A percentile compares a stretch with the other conserved stretches of the same genome.
Conservation (phyloP, 2,329 filamentous ascomycete species). For the Whalleya microplaca region DNA sequence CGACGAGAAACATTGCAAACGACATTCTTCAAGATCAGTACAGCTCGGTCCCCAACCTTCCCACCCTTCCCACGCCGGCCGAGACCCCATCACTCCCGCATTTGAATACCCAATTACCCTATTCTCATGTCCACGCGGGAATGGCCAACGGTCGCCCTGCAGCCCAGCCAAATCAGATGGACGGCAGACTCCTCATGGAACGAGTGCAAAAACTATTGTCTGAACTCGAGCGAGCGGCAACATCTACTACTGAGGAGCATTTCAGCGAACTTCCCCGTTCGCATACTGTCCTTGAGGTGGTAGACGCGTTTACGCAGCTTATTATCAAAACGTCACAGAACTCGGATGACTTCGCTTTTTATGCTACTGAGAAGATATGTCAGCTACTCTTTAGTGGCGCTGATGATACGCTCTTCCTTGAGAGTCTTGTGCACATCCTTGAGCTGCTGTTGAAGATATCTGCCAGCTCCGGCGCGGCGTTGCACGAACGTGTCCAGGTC, state of each 20-base stretch:
- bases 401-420: slow-evolving; percentile 59
- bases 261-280: slow-evolving; percentile 62
- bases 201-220: slow-evolving; percentile 61
- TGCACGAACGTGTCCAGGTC: slow-evolving; percentile 59
- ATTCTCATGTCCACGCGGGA: slow-evolving; percentile 55
- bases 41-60: slow-evolving; percentile 57
- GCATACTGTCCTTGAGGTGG: slow-evolving; percentile 63
- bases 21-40: slow-evolving; percentile 68
- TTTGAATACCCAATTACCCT: slow-evolving; percentile 57
- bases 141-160: slow-evolving; percentile 56
- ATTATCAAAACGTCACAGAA: slow-evolving; percentile 66
- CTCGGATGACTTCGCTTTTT: slow-evolving; percentile 63
- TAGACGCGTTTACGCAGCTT: slow-evolving; percentile 63
- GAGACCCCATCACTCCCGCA: slow-evolving; percentile 62
- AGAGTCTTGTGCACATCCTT: slow-evolving; percentile 65
- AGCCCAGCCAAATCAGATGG: slow-evolving; percentile 49
- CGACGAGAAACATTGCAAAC: slow-evolving; percentile 64
- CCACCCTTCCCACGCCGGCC: slow-evolving; percentile 63
- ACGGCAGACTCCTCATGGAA: slow-evolving; percentile 56
- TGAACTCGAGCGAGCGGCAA: slow-evolving; percentile 59
- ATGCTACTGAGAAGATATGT: slow-evolving; percentile 63
- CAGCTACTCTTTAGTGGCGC: slow-evolving; percentile 56
- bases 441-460: slow-evolving; percentile 64
- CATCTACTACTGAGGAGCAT: slow-evolving; percentile 60
- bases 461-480: slow-evolving; percentile 46